Conservation (phyloP, 345 rosid species). For the Eutrema heterophyllum region DNA sequence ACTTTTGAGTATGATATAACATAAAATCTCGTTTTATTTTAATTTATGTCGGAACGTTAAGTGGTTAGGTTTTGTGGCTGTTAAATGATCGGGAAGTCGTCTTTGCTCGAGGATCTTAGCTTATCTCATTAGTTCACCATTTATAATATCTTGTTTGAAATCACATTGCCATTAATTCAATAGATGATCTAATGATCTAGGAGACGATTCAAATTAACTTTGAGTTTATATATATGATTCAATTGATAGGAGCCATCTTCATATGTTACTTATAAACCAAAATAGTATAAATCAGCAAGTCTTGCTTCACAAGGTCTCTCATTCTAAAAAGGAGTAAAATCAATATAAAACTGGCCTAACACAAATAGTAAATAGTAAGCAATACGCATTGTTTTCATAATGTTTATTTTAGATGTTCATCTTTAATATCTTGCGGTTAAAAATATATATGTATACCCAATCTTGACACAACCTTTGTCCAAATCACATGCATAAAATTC, state of each 20-base stretch:
- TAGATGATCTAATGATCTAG: neutral
- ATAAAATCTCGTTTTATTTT: no score
- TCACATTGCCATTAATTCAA: neutral
- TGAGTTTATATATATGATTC: no score
- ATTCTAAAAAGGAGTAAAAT: neutral
- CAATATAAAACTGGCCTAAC: neutral
- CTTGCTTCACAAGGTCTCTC: neutral
- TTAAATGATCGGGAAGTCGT: neutral
- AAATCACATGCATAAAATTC: constrained; percentile 22
- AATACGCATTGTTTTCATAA: neutral
- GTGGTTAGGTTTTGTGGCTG: no score
- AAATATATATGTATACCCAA: neutral
- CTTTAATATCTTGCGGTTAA: neutral
- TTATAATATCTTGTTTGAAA: neutral
- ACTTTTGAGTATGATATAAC: no score
- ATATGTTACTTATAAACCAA: neutral
- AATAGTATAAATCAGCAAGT: neutral
- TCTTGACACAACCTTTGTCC: neutral
- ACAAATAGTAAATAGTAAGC: neutral
- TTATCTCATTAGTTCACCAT: neutral
- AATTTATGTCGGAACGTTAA: no score
- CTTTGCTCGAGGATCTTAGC: neutral
- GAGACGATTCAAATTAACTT: no score
- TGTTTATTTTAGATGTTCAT: neutral
- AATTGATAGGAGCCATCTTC: neutral